Base-by-base conservation (phyloP, 2,329 filamentous ascomycete genomes). In the Dothistroma pini region DNA sequence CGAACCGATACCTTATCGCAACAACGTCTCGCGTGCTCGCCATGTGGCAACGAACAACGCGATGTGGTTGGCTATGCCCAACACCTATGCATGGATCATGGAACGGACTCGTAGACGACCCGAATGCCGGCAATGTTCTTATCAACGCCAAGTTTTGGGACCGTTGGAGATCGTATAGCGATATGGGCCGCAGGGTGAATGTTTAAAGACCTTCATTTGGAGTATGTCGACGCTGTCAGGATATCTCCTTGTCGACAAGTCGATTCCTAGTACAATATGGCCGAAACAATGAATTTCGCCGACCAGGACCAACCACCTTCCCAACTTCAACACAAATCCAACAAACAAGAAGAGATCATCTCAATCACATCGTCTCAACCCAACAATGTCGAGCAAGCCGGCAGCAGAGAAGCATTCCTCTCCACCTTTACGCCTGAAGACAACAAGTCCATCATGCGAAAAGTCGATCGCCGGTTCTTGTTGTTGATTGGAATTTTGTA, bases 401-500 rank as follows among this genome's bases (percentile, higher is more conserved):
- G 64, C 22, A 58, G 60, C 54, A 60, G 68, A 68, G 25, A 69
- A 60, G 56, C 68, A 21, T 78, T 79, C 53, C 69, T 79, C 2
- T 70, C 72, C 1, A 71, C 74, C 0, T 79, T 79, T 60, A 74
- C 71, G 7, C 69, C 72, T 0, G 73, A 75, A 52, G 76, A 79
- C 53, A 77, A 77, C 54, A 53, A 41, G 29, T 32, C 64, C 0
- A 76, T 79, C 61, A 75, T 76, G 70, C 66, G 70, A 54, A 80
- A 79, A 62, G 76, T 80, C 4, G 72, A 78, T 54, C 59, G 65
- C 52, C 68, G 72, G 10, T 77, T 79, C 58, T 60, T 77, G 5
- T 62, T 72, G 16, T 66, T 79, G 8, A 77, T 79, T 44, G 76
- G 74, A 1, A 58, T 77, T 7, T 75, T 78, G 68, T 79, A 75